Conservation (phyloP, 345 rosid species). For the Sisymbrium altissimum region DNA sequence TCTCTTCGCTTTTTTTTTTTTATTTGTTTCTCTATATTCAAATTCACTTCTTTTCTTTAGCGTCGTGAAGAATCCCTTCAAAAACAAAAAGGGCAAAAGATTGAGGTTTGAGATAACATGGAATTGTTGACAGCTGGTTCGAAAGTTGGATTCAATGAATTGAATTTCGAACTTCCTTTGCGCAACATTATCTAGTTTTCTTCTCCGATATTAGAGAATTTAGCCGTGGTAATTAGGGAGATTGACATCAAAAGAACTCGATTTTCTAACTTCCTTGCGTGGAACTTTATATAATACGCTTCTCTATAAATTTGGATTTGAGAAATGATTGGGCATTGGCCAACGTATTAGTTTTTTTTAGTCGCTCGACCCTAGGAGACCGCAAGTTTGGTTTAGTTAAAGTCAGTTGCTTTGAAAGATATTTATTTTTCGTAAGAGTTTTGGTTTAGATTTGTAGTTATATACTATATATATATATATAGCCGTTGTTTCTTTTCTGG, state of each 20-base stretch:
- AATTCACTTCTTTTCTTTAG: background rate
- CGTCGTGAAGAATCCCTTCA: slow-evolving; percentile 14
- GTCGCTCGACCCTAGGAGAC: background rate
- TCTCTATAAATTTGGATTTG: too few species aligned
- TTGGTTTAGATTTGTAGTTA: background rate
- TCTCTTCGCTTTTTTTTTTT: slow-evolving; percentile 32
- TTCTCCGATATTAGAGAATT: too few species aligned
- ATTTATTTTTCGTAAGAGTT: background rate
- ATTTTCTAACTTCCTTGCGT: background rate
- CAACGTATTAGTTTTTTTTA: too few species aligned
- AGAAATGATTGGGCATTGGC: too few species aligned
- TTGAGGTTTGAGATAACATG: background rate
- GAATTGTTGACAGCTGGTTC: slow-evolving; percentile 10
- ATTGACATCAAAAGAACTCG: background rate
- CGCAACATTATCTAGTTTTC: background rate
- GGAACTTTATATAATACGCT: too few species aligned
- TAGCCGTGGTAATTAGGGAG: too few species aligned
- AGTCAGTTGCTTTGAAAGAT: too few species aligned
- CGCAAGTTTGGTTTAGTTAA: background rate
- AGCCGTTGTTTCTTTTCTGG: too few species aligned
- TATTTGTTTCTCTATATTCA: background rate
- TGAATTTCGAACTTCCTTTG: background rate
- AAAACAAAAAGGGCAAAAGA: background rate
- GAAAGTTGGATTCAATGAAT: background rate
- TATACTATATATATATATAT: background rate